Evolutionary conservation across 1,284 basidiomycete genomes (phyloP).

Genomic region (Pseudozyma sp.): DNA sequence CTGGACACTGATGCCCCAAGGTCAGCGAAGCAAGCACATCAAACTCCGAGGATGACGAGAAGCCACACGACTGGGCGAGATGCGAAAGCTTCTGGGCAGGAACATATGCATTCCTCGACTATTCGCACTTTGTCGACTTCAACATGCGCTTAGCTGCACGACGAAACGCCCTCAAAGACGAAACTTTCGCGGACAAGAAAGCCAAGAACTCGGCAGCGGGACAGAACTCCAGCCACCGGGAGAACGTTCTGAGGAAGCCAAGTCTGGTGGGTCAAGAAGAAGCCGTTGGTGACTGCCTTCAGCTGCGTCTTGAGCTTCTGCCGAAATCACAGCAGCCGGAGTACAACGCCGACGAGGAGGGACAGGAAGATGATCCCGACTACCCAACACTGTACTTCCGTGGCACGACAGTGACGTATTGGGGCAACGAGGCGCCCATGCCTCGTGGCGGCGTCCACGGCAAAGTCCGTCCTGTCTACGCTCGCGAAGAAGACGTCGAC

Average conservation of each 20-base stretch:
- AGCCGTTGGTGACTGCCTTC: slow-evolving; percentile 55
- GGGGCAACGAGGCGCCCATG: slow-evolving; percentile 46
- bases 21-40: neutral
- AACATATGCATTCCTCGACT: slow-evolving; percentile 53
- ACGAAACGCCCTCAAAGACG: slow-evolving; percentile 12
- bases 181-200: neutral
- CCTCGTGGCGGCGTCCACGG: slow-evolving; percentile 44
- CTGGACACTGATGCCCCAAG: no score
- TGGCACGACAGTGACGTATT: slow-evolving; percentile 49
- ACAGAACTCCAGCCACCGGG: neutral
- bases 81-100: slow-evolving; percentile 56
- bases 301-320: slow-evolving; percentile 49
- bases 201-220: neutral
- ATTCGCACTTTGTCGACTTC: slow-evolving; percentile 45
- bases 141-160: slow-evolving; percentile 37
- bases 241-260: slow-evolving; percentile 5
- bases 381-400: slow-evolving; percentile 53
- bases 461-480: slow-evolving; percentile 47
- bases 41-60: slow-evolving; percentile 10
- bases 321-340: slow-evolving; percentile 41
- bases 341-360: slow-evolving; percentile 26
- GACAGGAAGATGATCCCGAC: slow-evolving; percentile 28
- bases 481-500: slow-evolving; percentile 30
- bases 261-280: slow-evolving; percentile 42
- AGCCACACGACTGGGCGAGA: slow-evolving; percentile 56